Conservation (phyloP, 169 alveolate genomes). For the Babesia bovis region DNA sequence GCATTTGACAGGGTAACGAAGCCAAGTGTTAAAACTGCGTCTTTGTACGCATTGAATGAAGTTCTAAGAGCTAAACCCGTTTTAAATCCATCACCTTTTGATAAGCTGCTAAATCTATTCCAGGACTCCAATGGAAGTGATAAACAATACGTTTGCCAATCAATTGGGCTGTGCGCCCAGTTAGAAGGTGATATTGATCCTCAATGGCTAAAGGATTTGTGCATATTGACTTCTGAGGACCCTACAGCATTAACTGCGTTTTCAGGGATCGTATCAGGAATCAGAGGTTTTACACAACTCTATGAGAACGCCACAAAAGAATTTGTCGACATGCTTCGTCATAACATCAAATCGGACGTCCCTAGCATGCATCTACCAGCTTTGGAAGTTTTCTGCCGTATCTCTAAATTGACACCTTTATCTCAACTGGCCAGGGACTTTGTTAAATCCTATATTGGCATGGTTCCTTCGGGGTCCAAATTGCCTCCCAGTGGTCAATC, state of each 20-base stretch:
- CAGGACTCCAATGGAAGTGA: constrained; percentile 19
- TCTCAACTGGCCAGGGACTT: constrained; percentile 23
- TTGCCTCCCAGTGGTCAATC: constrained; percentile 43
- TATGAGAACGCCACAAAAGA: constrained; percentile 10
- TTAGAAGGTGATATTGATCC: constrained; percentile 6
- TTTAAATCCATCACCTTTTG: constrained; percentile 13
- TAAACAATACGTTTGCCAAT: constrained; percentile 17
- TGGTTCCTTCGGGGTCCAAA: constrained; percentile 32
- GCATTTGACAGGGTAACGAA: constrained; percentile 21
- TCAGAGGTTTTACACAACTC: constrained; percentile 18
- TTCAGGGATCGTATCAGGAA: constrained; percentile 2
- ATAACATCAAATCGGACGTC: constrained; percentile 25
- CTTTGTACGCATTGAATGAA: constrained; percentile 19
- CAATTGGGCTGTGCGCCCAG: constrained; percentile 26
- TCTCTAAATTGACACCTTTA: constrained; percentile 13
- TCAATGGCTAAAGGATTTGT: constrained; percentile 15
- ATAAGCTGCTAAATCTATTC: constrained; percentile 2
- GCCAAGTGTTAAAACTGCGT: constrained; percentile 31
- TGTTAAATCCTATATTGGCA: constrained; percentile 17
- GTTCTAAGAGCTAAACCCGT: constrained; percentile 3
- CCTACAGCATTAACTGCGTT: constrained; percentile 5
- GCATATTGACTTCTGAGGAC: constrained; percentile 6
- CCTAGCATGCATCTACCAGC: constrained; percentile 21
- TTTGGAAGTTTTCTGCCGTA: constrained; percentile 19
- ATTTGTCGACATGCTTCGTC: constrained; percentile 22